These are phyloP conservation scores for Ogataea pini DNA, from an alignment of 805 yeast species.

Conservation along the genomic window DNA sequence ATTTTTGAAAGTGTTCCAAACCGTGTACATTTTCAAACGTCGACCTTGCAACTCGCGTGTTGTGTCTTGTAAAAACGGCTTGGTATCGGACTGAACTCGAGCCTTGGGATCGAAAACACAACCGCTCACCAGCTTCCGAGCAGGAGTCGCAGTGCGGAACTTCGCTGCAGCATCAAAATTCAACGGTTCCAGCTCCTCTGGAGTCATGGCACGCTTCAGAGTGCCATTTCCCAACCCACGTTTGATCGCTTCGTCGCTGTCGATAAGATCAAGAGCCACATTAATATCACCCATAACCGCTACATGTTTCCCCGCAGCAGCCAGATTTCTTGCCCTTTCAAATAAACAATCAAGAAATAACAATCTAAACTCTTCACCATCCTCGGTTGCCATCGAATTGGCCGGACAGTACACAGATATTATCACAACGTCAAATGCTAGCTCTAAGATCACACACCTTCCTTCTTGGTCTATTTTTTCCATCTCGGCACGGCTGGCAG, in stretches of 20 bases:
- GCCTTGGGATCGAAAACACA: constrained; percentile 32
- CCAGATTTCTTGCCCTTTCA: constrained; percentile 58
- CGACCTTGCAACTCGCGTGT: constrained; percentile 59
- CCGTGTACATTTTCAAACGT: constrained; percentile 72
- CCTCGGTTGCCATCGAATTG: constrained; percentile 69
- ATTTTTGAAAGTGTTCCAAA: constrained; percentile 84
- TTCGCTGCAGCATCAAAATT: constrained; percentile 33
- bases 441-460: constrained; percentile 72
- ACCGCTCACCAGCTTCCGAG: constrained; percentile 48
- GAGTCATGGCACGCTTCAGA: constrained; percentile 31
- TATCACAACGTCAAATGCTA: constrained; percentile 60
- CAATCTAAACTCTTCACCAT: constrained; percentile 60
- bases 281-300: constrained; percentile 89
- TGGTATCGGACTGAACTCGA: constrained; percentile 14
- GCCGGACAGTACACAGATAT: constrained; percentile 89
- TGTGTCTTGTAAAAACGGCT: constrained; percentile 56
- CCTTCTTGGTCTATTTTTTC: constrained; percentile 80
- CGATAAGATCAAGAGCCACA: constrained; percentile 76
- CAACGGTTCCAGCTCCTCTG: constrained; percentile 36
- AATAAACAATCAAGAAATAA: constrained; percentile 61
- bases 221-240: constrained; percentile 42
- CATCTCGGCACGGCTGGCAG: constrained; percentile 27
- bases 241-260: constrained; percentile 70
- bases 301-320: constrained; percentile 62
- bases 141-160: constrained; percentile 43